phyloP scores from a whole-genome alignment of 495 filamentous ascomycete genomes.

The Penicillium goetzii region DNA sequence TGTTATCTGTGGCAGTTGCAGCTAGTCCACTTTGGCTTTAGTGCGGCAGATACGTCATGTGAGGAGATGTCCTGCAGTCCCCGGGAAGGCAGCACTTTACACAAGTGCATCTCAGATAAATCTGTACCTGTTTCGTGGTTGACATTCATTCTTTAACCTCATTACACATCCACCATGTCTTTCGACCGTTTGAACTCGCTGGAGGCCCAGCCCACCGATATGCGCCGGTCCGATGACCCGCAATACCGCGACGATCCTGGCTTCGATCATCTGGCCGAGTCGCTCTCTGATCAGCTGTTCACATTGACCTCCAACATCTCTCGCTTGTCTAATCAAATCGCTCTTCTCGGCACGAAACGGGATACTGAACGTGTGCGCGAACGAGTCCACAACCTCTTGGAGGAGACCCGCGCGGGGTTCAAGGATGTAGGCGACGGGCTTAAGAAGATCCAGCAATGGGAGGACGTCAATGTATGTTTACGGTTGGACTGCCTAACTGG shows the following conservation, averaged over 20 bases:
- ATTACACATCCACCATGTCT: constrained; percentile 64
- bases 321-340: constrained; percentile 76
- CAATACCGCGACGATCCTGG: constrained; percentile 86
- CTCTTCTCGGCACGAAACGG: constrained; percentile 81
- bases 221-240: constrained; percentile 70
- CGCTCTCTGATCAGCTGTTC: constrained; percentile 84
- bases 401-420: constrained; percentile 83
- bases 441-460: constrained; percentile 90
- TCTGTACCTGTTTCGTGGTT: constrained; percentile 15
- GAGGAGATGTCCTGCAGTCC: constrained; percentile 38
- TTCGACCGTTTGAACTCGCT: constrained; percentile 84
- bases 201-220: constrained; percentile 77
- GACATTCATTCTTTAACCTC: constrained; percentile 12
- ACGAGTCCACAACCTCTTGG: constrained; percentile 80
- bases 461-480: constrained; percentile 82
- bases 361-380: constrained; percentile 92
- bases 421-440: constrained; percentile 91
- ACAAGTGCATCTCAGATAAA: constrained; percentile 14
- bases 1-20: neutral
- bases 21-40: constrained; percentile 27
- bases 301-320: constrained; percentile 84
- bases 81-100: constrained; percentile 30
- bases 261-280: constrained; percentile 79
- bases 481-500: neutral
- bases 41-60: constrained; percentile 40